A percentile compares a stretch with the other conserved stretches of the same genome.
Conservation (phyloP, 345 rosid species). For the Punica granatum region DNA sequence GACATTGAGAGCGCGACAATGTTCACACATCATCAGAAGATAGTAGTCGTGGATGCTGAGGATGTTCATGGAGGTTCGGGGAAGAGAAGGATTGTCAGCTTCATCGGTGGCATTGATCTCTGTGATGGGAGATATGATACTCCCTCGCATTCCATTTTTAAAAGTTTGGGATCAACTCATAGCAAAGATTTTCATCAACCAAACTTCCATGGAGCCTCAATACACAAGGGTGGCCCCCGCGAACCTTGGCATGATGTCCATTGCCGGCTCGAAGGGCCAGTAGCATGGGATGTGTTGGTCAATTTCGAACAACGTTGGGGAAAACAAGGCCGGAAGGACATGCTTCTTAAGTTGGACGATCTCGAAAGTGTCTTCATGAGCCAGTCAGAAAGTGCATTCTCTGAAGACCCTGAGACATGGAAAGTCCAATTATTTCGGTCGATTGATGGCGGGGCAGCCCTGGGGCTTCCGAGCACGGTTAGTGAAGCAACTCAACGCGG, state of each 20-base stretch:
- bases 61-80: conserved; percentile 9
- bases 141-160: conserved; percentile 33
- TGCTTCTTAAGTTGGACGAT: conserved; percentile 20
- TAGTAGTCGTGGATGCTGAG: conserved; percentile 33
- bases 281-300: conserved; percentile 37
- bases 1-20: conserved; percentile 34
- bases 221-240: conserved; percentile 38
- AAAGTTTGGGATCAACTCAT: conserved; percentile 26
- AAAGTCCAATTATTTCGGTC: conserved; percentile 39
- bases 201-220: conserved; percentile 24
- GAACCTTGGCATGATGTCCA: conserved; percentile 53
- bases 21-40: conserved; percentile 59
- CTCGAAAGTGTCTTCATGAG: conserved; percentile 15
- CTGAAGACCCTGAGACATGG: conserved; percentile 32
- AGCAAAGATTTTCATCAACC: conserved; percentile 37
- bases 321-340: conserved; percentile 34
- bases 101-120: conserved; percentile 55
- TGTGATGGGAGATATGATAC: conserved; percentile 52
- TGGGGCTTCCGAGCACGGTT: conserved; percentile 28
- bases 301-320: conserved; percentile 52
- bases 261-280: conserved; percentile 35
- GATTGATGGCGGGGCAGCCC: conserved; percentile 41
- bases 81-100: conserved; percentile 38
- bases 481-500: conserved; percentile 28
- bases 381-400: conserved; percentile 17